Evolutionary conservation across 495 filamentous ascomycete species (phyloP).

Genomic region (Aspergillus sparsus): DNA sequence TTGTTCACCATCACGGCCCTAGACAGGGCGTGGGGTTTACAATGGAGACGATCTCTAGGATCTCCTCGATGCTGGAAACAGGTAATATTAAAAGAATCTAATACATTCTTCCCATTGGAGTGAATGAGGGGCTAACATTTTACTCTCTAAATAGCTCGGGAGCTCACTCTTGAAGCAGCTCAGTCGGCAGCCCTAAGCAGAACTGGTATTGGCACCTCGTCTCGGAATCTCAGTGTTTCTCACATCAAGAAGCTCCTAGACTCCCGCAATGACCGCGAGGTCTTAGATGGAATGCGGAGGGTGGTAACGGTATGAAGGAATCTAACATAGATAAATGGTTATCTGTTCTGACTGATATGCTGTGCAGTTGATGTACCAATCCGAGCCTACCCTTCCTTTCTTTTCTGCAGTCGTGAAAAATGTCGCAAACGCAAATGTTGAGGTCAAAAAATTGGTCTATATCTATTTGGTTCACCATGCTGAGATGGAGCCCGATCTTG

Average conservation of each 20-base stretch:
- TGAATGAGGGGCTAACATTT: conserved; percentile 21
- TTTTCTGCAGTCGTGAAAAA: conserved; percentile 98
- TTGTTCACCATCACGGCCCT: conserved; percentile 9
- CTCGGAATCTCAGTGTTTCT: conserved; percentile 47
- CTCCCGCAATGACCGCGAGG: conserved; percentile 88
- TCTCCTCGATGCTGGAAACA: conserved; percentile 90
- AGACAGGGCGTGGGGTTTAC: conserved; percentile 27
- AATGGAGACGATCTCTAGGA: conserved; percentile 96
- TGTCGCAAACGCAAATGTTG: conserved; percentile 83
- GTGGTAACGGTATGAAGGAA: conserved; percentile 74
- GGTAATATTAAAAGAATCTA: conserved; percentile 47
- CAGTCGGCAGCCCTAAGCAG: conserved; percentile 64
- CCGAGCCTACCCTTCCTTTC: conserved; percentile 77
- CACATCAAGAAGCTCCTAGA: conserved; percentile 95
- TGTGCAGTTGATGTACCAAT: conserved; percentile 85
- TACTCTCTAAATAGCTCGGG: conserved; percentile 65
- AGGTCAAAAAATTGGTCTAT: conserved; percentile 97
- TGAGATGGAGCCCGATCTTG: conserved; percentile 91
- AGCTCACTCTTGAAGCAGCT: conserved; percentile 95
- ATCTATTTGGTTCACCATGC: conserved; percentile 96
- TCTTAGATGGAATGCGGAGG: conserved; percentile 85
- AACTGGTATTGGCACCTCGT: conserved; percentile 43
- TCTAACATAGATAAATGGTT: conserved; percentile 3
- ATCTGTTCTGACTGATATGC: conserved; percentile 25
- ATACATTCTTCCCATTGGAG: neutral